Evolutionary conservation across 2,329 filamentous ascomycete species (phyloP).

Genomic region (Penicillium decumbens): DNA sequence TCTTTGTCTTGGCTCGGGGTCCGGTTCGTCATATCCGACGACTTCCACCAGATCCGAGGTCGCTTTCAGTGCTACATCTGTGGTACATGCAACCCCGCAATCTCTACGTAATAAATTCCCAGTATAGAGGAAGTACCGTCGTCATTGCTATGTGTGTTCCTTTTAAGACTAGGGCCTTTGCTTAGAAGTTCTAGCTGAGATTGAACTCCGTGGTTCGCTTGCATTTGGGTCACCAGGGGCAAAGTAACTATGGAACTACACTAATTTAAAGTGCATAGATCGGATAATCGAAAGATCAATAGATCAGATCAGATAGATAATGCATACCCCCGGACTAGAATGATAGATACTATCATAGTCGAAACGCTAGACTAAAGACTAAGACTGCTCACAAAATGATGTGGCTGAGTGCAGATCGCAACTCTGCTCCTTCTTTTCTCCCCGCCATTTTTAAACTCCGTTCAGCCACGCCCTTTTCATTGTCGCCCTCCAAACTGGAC

Average conservation of each 20-base stretch:
- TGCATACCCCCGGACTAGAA: not conserved
- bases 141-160: not conserved
- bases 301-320: not conserved
- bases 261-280: not conserved
- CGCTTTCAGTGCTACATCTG: not conserved
- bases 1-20: not conserved
- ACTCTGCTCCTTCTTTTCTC: constrained; percentile 9
- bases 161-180: not conserved
- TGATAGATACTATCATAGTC: too few relatives aligned
- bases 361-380: not conserved
- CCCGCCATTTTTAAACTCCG: constrained; percentile 19
- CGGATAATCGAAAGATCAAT: not conserved
- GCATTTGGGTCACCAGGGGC: not conserved
- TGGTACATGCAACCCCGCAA: constrained; percentile 7
- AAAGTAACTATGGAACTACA: not conserved
- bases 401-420: constrained; percentile 18
- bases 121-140: not conserved
- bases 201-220: not conserved
- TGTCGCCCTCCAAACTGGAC: not conserved
- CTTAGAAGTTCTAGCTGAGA: not conserved
- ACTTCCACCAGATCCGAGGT: not conserved
- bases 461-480: constrained; percentile 8
- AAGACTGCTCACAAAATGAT: constrained; percentile 1
- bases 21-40: not conserved
- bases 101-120: not conserved